Base-by-base conservation (phyloP, 176 grass and related monocot genomes). In the Pontederia paniculata region DNA sequence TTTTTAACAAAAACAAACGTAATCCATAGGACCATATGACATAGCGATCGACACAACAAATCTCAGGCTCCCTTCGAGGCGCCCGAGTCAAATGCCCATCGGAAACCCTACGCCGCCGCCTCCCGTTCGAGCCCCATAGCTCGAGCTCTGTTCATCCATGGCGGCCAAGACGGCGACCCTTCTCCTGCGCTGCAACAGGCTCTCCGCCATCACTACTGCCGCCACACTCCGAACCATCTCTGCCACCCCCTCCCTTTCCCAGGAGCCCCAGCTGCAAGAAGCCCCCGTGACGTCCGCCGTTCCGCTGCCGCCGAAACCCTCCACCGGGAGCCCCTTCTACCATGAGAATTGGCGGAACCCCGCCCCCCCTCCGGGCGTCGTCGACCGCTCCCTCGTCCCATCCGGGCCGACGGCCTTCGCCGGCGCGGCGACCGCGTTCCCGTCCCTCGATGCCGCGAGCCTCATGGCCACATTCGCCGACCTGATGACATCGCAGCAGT, bases 311-410 rank as follows among this genome's bases (percentile, higher is more conserved):
- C 84, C 89, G 9, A 95, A 84, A 42, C 89, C 89, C 9, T 84
- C 71, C 72, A 57, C 78, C 15, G 89, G 89, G 58, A 95, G 75
- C 69, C 84, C 89, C 44, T 84, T 79, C 71, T 95, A 88, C 15
- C 71, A 57, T 9, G 78, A 84, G 43, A 95, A 95, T 80, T 95
- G 89, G 89, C 80, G 89, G 41, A 84, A 71, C 47, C 84, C 77
- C 2, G 58, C 42, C 52, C 54, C 77, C 9, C 37, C 80, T 52
- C 49, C 11, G 14, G 45, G 50, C 17, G 5, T 37, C 50, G 73
- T 76, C 46, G 48, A 65, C 43, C 71, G 77, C 52, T 80, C 85
- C 10, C 81, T 73, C 12, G 71, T 81, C 52, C 11, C 58, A 31
- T 14, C 70, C 53, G 10, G 50, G 49, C 42, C 59, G 9, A 50